These are phyloP conservation scores for Candida tallmaniae DNA, from an alignment of 805 yeast species.

Conservation along the genomic window DNA sequence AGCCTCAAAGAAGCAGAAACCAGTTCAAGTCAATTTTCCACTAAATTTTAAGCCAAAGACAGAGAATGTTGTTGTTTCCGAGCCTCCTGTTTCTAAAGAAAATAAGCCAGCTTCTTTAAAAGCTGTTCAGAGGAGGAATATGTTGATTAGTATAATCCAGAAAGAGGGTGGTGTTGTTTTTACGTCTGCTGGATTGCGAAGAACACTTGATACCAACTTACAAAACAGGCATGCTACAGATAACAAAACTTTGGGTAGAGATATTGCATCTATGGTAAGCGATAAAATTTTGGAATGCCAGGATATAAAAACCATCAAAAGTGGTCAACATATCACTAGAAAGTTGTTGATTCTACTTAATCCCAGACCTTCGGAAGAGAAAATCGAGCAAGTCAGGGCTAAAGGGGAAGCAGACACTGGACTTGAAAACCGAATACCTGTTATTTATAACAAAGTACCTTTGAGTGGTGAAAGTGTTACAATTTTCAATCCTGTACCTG, in stretches of 20 bases:
- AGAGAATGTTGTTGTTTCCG: too few species aligned
- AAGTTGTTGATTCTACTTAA: constrained; percentile 28
- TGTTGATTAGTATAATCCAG: constrained; percentile 24
- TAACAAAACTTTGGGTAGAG: constrained; percentile 36
- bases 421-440: constrained; percentile 1
- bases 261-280: constrained; percentile 25
- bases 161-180: constrained; percentile 36
- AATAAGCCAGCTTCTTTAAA: constrained; percentile 15
- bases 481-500: constrained; percentile 2
- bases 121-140: constrained; percentile 25
- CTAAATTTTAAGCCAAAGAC: background rate
- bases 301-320: constrained; percentile 19
- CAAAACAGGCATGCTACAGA: constrained; percentile 29
- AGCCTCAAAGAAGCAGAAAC: background rate
- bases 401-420: constrained; percentile 25
- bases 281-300: constrained; percentile 18
- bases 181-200: constrained; percentile 29
- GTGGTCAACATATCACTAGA: constrained; percentile 25
- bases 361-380: constrained; percentile 25
- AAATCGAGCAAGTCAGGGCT: constrained; percentile 22
- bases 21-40: background rate
- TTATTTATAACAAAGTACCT: constrained; percentile 2
- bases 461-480: constrained; percentile 3
- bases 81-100: background rate
- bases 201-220: constrained; percentile 27